A percentile compares a stretch with the other conserved stretches of the same genome.
Evolutionary conservation across 257 asterid genomes (phyloP).

Genomic region (Salvia miltiorrhiza): DNA sequence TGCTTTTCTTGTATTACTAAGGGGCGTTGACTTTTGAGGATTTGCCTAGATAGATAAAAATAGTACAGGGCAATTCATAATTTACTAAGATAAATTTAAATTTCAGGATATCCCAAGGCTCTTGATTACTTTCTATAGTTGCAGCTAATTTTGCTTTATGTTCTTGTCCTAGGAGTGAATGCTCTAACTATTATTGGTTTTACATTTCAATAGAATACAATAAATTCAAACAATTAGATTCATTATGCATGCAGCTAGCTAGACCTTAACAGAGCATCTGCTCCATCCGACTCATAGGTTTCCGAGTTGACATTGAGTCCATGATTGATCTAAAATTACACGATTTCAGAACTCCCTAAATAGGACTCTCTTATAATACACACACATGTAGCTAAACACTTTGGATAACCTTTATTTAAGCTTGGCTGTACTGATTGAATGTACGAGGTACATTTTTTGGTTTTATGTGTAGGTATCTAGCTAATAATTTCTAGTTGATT

Average conservation of each 20-base stretch:
- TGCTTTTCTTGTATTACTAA: neutral
- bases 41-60: no score
- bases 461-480: neutral
- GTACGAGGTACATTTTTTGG: neutral
- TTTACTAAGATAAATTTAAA: no score
- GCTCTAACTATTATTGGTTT: neutral
- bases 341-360: neutral
- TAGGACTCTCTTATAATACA: neutral
- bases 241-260: neutral
- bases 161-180: no score
- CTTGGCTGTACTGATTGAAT: neutral
- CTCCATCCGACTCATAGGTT: neutral
- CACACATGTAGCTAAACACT: neutral
- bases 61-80: no score
- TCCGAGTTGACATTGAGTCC: neutral
- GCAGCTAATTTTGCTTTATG: no score
- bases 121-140: no score
- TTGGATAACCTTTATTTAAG: neutral
- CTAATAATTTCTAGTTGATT: neutral
- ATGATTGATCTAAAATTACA: neutral
- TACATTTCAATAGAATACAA: neutral
- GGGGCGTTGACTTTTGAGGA: no score
- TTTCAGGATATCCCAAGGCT: no score
- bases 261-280: neutral
- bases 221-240: neutral